Conservation (phyloP, 345 rosid species). For the Linum tenue region DNA sequence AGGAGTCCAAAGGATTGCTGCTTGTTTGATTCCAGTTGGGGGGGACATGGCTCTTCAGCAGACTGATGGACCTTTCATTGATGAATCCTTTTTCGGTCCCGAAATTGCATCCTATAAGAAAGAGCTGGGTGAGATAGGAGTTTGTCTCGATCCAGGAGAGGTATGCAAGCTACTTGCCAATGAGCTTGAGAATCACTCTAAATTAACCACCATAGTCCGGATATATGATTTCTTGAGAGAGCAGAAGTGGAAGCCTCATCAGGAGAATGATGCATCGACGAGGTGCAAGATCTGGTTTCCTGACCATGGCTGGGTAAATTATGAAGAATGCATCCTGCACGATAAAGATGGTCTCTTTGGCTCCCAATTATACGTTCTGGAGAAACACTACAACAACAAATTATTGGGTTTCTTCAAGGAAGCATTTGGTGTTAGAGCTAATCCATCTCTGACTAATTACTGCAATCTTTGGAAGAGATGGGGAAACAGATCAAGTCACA, state of each 20-base stretch:
- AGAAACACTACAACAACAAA: slow-evolving; percentile 26
- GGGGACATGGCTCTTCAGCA: slow-evolving; percentile 20
- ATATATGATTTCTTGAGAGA: slow-evolving; percentile 36
- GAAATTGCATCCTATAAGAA: slow-evolving; percentile 16
- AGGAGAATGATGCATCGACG: slow-evolving; percentile 10
- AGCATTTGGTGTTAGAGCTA: slow-evolving; percentile 29
- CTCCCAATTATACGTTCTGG: slow-evolving; percentile 35
- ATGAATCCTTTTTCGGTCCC: slow-evolving; percentile 46
- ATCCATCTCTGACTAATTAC: slow-evolving; percentile 46
- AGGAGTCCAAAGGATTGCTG: slow-evolving; percentile 38
- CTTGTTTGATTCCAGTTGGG: slow-evolving; percentile 36
- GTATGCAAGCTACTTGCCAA: slow-evolving; percentile 30
- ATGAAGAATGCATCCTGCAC: slow-evolving; percentile 35
- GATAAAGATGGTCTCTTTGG: slow-evolving; percentile 46
- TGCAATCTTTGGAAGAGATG: slow-evolving; percentile 59
- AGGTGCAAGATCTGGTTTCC: slow-evolving; percentile 62
- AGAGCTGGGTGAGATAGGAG: slow-evolving; percentile 48
- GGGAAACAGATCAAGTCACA: slow-evolving; percentile 31
- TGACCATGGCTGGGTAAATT: slow-evolving; percentile 42
- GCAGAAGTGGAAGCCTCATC: slow-evolving; percentile 30
- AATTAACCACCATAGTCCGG: slow-evolving; percentile 32
- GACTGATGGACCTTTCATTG: slow-evolving; percentile 69
- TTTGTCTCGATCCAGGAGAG: slow-evolving; percentile 22
- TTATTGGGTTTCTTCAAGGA: slow-evolving; percentile 32
- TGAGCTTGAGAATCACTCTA: slow-evolving; percentile 30